Percentiles rank a stretch among this genome's conserved stretches.
These are phyloP conservation scores for Cladophialophora psammophila DNA, from an alignment of 2,329 filamentous ascomycete species.

Conservation along the genomic window DNA sequence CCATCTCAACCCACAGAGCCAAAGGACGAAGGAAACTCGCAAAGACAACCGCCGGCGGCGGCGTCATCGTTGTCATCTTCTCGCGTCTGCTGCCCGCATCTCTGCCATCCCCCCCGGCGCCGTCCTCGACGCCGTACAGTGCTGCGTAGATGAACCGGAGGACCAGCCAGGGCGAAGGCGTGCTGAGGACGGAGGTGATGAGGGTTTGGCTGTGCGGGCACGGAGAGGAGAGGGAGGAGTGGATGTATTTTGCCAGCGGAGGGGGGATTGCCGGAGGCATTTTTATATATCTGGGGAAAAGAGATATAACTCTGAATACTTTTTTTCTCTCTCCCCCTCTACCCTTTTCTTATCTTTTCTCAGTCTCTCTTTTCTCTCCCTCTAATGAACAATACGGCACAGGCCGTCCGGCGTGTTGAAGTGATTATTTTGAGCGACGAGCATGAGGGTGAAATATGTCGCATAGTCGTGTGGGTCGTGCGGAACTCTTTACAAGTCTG, in stretches of 20 bases:
- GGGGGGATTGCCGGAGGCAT: conserved; percentile 53
- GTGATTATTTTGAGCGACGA: too few species aligned
- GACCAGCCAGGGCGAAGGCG: conserved; percentile 64
- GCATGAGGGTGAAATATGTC: too few species aligned
- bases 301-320: too few species aligned
- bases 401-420: too few species aligned
- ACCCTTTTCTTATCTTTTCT: too few species aligned
- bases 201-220: conserved; percentile 49
- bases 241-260: conserved; percentile 48
- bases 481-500: too few species aligned
- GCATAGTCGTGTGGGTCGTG: too few species aligned
- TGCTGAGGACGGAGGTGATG: conserved; percentile 54
- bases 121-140: conserved; percentile 44
- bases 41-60: conserved; percentile 66
- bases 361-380: too few species aligned
- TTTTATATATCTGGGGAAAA: conserved; percentile 1
- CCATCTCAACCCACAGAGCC: conserved; percentile 77
- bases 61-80: conserved; percentile 1
- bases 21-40: conserved; percentile 83
- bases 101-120: neutral
- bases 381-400: too few species aligned
- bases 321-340: too few species aligned
- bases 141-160: conserved; percentile 57
- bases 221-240: conserved; percentile 43
- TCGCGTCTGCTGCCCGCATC: neutral